phyloP scores from a whole-genome alignment of 2,329 filamentous ascomycete genomes.

The Tympanopsis confertula region DNA sequence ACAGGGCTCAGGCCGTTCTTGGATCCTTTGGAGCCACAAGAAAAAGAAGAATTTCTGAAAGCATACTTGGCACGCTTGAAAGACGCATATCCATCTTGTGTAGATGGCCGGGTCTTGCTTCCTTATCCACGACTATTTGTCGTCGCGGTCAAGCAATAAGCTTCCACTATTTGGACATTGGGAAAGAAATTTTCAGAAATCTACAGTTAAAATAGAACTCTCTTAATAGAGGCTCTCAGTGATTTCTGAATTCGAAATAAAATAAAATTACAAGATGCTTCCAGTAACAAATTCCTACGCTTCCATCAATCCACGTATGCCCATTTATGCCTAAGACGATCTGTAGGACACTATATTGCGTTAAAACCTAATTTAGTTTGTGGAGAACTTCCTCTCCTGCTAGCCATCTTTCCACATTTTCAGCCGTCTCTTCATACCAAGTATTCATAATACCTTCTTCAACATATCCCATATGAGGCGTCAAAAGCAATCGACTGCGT shows the following conservation, averaged over 20 bases:
- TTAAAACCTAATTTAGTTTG: too few relatives aligned
- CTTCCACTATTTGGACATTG: too few relatives aligned
- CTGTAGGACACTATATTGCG: too few relatives aligned
- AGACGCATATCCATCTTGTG: constrained; percentile 26
- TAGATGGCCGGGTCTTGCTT: constrained; percentile 40
- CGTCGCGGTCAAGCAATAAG: constrained; percentile 22
- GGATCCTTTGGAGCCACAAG: constrained; percentile 26
- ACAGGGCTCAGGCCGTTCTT: constrained; percentile 44
- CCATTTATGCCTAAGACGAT: too few relatives aligned
- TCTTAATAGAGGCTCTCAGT: too few relatives aligned
- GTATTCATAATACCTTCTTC: constrained; percentile 47
- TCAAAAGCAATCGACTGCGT: constrained; percentile 54
- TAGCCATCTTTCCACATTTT: constrained; percentile 53
- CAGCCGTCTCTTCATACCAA: constrained; percentile 62
- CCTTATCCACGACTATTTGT: constrained; percentile 45
- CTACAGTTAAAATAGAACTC: too few relatives aligned
- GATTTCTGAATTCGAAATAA: too few relatives aligned
- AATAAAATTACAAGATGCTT: too few relatives aligned
- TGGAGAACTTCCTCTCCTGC: constrained; percentile 48
- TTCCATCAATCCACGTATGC: too few relatives aligned
- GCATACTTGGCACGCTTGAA: constrained; percentile 32
- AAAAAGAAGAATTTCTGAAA: constrained; percentile 28
- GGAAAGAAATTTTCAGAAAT: too few relatives aligned
- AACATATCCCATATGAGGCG: constrained; percentile 75
- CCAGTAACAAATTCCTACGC: too few relatives aligned